Conservation (phyloP, 2,329 filamentous ascomycete genomes). For the Paecilomyces sp. region DNA sequence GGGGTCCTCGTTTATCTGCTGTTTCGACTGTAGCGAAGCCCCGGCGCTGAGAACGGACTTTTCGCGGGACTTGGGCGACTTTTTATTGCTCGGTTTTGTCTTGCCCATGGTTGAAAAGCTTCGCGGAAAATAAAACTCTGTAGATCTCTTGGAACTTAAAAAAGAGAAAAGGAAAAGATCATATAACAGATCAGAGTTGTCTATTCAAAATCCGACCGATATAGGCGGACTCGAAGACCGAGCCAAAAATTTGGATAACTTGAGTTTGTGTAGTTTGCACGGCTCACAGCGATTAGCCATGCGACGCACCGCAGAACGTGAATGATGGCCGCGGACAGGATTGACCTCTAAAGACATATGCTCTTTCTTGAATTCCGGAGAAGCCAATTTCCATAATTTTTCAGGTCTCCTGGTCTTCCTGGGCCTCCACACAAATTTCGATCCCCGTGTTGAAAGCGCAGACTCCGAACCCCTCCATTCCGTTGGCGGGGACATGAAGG, state of each 20-base stretch:
- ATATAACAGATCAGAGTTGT: background rate
- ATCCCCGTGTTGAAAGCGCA: background rate
- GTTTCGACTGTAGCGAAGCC: slow-evolving; percentile 27
- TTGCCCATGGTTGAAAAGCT: slow-evolving; percentile 39
- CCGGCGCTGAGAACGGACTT: slow-evolving; percentile 38
- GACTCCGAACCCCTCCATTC: background rate
- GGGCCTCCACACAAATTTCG: background rate
- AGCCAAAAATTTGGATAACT: slow-evolving; percentile 22
- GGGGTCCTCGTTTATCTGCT: slow-evolving; percentile 44
- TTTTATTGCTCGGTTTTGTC: slow-evolving; percentile 43
- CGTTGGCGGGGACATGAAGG: slow-evolving; percentile 14
- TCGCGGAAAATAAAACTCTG: background rate
- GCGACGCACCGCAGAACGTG: background rate
- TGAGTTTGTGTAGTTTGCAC: slow-evolving; percentile 35
- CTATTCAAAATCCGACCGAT: background rate
- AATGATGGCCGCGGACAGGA: background rate
- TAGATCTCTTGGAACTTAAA: background rate
- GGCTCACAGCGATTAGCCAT: slow-evolving; percentile 17
- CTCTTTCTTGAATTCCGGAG: background rate
- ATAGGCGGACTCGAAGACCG: background rate
- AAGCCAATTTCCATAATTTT: background rate
- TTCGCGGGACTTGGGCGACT: slow-evolving; percentile 31
- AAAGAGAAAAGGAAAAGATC: background rate
- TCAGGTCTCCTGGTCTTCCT: background rate
- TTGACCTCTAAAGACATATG: background rate